Evolutionary conservation across 2,329 filamentous ascomycete species (phyloP), one percentile per base, ranked within the genome.

Genomic region (Penicillium sp.): DNA sequence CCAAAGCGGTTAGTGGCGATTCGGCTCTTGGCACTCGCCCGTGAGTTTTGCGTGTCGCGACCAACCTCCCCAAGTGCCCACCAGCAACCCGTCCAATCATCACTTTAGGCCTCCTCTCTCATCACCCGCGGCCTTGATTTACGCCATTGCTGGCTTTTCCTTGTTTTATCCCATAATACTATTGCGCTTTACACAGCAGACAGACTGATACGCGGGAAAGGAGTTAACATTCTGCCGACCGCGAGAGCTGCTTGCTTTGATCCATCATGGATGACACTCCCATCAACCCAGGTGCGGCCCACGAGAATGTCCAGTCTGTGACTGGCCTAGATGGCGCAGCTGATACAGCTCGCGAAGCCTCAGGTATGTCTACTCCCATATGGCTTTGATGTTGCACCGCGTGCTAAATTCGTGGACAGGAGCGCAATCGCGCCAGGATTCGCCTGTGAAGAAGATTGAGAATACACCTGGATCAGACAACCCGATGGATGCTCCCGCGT

Each of bases 401-500:
- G 56, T 62, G 55, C 62, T 69, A 55, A 68, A 53, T 37, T 48
- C 32, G 46, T 58, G 35, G 42, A 57, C 56, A 69, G 66, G 60
- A 57, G 69, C 71, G 56, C 72, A 72, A 65, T 73, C 70, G 53
- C 67, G 63, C 55, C 68, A 69, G 50, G 55, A 65, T 45, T 72
- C 70, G 29, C 65, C 69, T 42, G 60, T 59, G 48, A 73, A 72
- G 50, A 66, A 66, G 32, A 60, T 43, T 44, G 67, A 73, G 52
- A 62, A 67, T 37, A 50, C 53, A 32, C 38, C 66, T 40, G 71
- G 74, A 53, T 83, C 82, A 35, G 86, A 88, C 69, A 88, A 87
- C 68, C 83, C 85, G n/a, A 78, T 88, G 65, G 86, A 91, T 78
- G 85, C 86, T 55, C 85, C 87, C 39, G 80, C 84, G 58, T 87